A percentile compares a stretch with the other conserved stretches of the same genome.
phyloP scores from a whole-genome alignment of 2,329 filamentous ascomycete species.

The Alternaria hordeiaustralica region DNA sequence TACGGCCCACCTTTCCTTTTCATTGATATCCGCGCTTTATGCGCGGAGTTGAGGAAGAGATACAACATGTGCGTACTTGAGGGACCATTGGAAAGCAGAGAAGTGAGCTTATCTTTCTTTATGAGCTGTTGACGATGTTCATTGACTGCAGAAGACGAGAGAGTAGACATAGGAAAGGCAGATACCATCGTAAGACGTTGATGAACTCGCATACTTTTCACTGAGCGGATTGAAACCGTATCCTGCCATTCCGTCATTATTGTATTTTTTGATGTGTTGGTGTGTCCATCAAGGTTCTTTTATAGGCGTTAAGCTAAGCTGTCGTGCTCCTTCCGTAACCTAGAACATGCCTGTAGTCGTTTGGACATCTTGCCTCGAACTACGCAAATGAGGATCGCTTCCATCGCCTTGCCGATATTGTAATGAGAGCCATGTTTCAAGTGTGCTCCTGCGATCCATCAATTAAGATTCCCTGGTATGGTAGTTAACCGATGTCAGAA shows the following conservation, averaged over 20 bases:
- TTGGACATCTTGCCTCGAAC: neutral
- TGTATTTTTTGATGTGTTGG: rapidly evolving
- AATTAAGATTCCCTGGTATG: neutral
- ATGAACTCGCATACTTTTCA: neutral
- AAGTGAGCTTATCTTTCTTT: neutral
- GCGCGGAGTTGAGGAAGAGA: neutral
- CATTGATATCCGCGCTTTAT: neutral
- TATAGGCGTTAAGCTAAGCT: neutral
- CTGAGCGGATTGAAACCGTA: neutral
- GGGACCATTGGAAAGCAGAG: neutral
- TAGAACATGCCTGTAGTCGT: neutral
- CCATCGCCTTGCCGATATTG: neutral
- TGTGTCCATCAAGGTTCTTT: neutral
- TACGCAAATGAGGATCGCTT: neutral
- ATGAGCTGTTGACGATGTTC: neutral
- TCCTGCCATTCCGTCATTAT: neutral
- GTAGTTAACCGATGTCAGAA: neutral
- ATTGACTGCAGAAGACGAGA: neutral
- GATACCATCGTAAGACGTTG: neutral
- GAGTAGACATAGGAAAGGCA: neutral
- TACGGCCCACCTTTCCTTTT: neutral
- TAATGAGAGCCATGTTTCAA: neutral
- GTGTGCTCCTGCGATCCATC: neutral
- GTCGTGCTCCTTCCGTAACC: neutral
- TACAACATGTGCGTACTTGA: too few species aligned